These are phyloP conservation scores for Populus pruinosa DNA, from an alignment of 345 rosid genomes.

Conservation along the genomic window DNA sequence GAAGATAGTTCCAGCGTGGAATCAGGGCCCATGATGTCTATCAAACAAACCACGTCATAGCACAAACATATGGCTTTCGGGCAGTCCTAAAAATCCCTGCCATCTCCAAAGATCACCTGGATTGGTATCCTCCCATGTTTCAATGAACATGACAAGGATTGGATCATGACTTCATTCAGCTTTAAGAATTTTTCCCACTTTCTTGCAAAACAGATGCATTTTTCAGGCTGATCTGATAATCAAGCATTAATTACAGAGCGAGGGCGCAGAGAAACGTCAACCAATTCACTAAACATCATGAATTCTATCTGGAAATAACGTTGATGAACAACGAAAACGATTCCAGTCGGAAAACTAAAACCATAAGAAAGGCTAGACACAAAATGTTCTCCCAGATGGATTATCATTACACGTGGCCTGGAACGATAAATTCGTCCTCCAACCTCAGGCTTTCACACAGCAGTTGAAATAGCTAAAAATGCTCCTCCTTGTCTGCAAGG, in stretches of 20 bases:
- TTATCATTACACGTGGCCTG: slow-evolving; percentile 1
- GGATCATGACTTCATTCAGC: neutral
- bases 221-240: neutral
- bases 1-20: neutral
- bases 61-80: neutral
- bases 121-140: too few relatives aligned
- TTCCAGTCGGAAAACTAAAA: neutral
- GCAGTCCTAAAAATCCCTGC: neutral
- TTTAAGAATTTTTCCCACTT: neutral
- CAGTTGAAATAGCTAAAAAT: slow-evolving; percentile 82
- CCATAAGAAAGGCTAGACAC: neutral
- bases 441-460: slow-evolving; percentile 59
- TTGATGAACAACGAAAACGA: neutral
- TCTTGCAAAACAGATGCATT: neutral
- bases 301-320: neutral
- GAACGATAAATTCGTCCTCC: neutral
- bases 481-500: slow-evolving; percentile 58
- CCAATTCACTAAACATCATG: slow-evolving; percentile 6
- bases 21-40: neutral
- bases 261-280: neutral
- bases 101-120: neutral
- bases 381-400: neutral
- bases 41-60: too few relatives aligned
- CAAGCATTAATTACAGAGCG: neutral
- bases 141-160: too few relatives aligned